Conservation (phyloP, 805 yeast genomes). For the Metschnikowia cerradonensis region DNA sequence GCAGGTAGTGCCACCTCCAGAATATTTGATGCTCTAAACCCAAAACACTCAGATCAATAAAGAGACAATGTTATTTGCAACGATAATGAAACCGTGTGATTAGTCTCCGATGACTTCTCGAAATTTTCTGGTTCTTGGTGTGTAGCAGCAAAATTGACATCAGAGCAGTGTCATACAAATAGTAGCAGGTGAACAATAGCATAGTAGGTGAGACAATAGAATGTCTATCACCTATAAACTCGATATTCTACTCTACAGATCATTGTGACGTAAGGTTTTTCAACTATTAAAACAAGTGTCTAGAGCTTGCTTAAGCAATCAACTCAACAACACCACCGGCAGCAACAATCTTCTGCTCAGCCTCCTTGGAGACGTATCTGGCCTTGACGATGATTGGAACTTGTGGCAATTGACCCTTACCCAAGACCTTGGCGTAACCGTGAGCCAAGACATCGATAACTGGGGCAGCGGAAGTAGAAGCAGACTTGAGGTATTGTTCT, state of each 20-base stretch:
- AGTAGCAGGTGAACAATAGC: no score
- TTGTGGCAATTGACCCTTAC: slow-evolving; percentile 97
- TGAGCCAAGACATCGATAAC: slow-evolving; percentile 98
- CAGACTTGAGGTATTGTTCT: slow-evolving; percentile 83
- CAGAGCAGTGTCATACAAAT: no score
- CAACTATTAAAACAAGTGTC: slow-evolving; percentile 19
- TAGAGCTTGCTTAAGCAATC: slow-evolving; percentile 66
- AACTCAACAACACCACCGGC: slow-evolving; percentile 99
- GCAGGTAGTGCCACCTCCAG: neutral
- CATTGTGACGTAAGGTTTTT: slow-evolving; percentile 9
- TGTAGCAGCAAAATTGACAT: no score
- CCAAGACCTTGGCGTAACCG: slow-evolving; percentile 99
- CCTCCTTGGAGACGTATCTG: slow-evolving; percentile 97
- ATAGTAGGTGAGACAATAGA: no score
- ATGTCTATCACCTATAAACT: no score
- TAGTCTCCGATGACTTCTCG: no score
- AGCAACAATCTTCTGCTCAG: slow-evolving; percentile 99
- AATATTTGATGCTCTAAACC: neutral
- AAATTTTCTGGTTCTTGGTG: no score
- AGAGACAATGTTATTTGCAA: neutral
- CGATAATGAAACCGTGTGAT: no score
- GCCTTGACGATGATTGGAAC: slow-evolving; percentile 99
- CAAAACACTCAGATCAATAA: neutral
- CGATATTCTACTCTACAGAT: neutral
- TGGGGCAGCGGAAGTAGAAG: slow-evolving; percentile 90